Evolutionary conservation across 257 asterid genomes (phyloP).

Genomic region (Dorcoceras hygrometricum): DNA sequence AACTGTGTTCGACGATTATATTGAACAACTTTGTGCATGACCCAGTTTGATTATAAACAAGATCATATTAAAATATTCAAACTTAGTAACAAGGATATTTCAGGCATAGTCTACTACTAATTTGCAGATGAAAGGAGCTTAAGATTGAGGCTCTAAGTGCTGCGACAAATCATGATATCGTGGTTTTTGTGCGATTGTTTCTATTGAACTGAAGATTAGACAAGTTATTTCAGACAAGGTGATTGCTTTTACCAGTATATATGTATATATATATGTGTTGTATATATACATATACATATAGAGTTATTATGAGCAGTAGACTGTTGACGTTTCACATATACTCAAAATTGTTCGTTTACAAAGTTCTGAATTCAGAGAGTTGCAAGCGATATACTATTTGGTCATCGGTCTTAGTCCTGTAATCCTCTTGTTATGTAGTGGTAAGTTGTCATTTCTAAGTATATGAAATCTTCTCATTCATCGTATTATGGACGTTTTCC

Average conservation of each 20-base stretch:
- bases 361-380: background rate
- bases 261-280: too few relatives aligned
- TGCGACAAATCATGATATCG: too few relatives aligned
- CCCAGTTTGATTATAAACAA: background rate
- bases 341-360: background rate
- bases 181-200: constrained; percentile 16
- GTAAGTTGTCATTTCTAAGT: background rate
- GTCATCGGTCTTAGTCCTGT: background rate
- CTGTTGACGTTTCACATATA: constrained; percentile 1
- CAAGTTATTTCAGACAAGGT: constrained; percentile 13
- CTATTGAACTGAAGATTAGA: constrained; percentile 18
- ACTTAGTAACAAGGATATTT: background rate
- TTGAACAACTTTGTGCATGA: background rate
- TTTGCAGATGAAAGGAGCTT: constrained; percentile 31
- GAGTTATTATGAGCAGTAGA: constrained; percentile 3
- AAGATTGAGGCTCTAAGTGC: constrained; percentile 25
- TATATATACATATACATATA: too few relatives aligned
- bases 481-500: too few relatives aligned
- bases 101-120: background rate
- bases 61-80: background rate
- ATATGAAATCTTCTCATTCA: background rate
- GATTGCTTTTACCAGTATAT: constrained; percentile 7
- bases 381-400: background rate
- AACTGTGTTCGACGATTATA: too few relatives aligned
- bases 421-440: background rate